A percentile compares a stretch with the other conserved stretches of the same genome.
phyloP scores from a whole-genome alignment of 1,284 basidiomycete genomes.

The Boletus semigastroideus region DNA sequence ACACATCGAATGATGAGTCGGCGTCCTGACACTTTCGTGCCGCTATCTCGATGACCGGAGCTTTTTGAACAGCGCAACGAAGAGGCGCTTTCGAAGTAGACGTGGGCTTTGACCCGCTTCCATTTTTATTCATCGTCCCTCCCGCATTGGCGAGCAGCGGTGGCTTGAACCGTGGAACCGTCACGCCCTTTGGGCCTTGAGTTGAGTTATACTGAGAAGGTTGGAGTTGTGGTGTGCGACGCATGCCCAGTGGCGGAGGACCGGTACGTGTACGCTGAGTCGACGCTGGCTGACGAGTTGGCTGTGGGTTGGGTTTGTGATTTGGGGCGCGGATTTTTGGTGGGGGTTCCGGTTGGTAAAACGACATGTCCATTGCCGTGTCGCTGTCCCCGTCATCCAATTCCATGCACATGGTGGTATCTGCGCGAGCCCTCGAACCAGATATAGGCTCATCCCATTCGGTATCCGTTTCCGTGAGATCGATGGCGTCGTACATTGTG shows the following conservation, averaged over 20 bases:
- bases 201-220: conserved; percentile 23
- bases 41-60: not conserved
- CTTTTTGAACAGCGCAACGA: not conserved
- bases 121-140: not conserved
- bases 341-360: conserved; percentile 4
- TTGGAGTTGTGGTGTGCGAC: conserved; percentile 19
- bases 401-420: conserved; percentile 15
- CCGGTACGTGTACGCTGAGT: conserved; percentile 19
- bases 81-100: not conserved
- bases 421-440: not conserved
- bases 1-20: conserved; percentile 34
- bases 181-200: conserved; percentile 19
- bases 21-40: conserved; percentile 10
- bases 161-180: conserved; percentile 30
- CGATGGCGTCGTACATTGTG: conserved; percentile 17
- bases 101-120: conserved; percentile 1
- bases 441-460: conserved; percentile 16
- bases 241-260: conserved; percentile 32
- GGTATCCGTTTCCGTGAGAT: conserved; percentile 24
- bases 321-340: not conserved
- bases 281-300: conserved; percentile 2
- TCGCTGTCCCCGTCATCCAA: conserved; percentile 13
- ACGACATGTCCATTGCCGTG: conserved; percentile 15
- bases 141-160: conserved; percentile 21
- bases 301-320: conserved; percentile 4